phyloP scores from a whole-genome alignment of 1,284 basidiomycete species.

The Schizophyllum amplum region DNA sequence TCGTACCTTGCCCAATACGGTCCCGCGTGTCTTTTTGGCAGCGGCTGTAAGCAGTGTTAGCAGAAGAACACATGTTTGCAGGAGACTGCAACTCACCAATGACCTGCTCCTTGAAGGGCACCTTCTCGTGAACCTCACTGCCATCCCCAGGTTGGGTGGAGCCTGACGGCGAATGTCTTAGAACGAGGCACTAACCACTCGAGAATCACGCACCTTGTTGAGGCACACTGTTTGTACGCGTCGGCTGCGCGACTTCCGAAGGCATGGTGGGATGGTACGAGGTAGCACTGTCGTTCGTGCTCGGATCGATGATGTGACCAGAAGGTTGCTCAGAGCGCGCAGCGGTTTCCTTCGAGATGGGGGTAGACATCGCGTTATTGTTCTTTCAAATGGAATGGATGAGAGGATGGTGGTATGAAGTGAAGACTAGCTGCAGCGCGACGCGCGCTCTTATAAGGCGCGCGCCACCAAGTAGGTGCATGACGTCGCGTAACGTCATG shows the following conservation, averaged over 20 bases:
- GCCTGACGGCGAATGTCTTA: not conserved
- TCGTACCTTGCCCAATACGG: slow-evolving; percentile 10
- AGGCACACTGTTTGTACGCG: not conserved
- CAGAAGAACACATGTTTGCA: too few species aligned
- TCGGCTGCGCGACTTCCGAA: not conserved
- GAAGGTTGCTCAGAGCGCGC: not conserved
- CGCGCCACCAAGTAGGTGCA: too few species aligned
- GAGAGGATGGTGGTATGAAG: too few species aligned
- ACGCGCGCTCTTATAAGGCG: too few species aligned
- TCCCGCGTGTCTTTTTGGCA: slow-evolving; percentile 11
- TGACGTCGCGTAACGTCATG: too few species aligned
- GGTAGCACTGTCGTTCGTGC: not conserved
- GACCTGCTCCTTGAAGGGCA: slow-evolving; percentile 13
- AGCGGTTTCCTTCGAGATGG: not conserved
- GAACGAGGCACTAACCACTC: not conserved
- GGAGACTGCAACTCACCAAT: too few species aligned
- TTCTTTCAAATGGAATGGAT: not conserved
- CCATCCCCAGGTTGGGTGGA: not conserved
- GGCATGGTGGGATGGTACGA: not conserved
- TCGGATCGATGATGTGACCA: not conserved
- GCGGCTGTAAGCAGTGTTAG: too few species aligned
- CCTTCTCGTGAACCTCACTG: not conserved
- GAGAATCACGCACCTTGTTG: not conserved
- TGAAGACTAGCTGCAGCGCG: too few species aligned
- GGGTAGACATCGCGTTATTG: not conserved